Evolutionary conservation across 495 filamentous ascomycete genomes (phyloP), one percentile per base, ranked within the genome.

Genomic region (Tuber aestivum): DNA sequence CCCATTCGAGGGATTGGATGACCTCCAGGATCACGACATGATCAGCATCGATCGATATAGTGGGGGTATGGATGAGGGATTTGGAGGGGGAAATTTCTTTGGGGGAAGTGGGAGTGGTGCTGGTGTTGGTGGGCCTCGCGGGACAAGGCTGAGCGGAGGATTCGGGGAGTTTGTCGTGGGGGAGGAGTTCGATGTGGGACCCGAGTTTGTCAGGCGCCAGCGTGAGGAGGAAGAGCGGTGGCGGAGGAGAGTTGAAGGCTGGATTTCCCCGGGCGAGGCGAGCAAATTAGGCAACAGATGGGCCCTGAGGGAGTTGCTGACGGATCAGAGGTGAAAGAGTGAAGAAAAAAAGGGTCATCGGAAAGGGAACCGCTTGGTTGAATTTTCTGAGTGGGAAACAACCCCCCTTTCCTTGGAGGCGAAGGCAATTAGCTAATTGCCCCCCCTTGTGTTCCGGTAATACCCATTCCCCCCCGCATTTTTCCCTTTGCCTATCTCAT

Each of bases 151-250:
- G 45, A 82, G 77, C 41, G 80, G 80, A 38, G 82, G 78, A 27
- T 81, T 81, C 70, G 82, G 82, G 37, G 82, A 83, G 45, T 83
- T 82, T 37, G 78, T 93, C 41, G 92, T 96, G 40, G 94, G 93
- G 20, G 95, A 99, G 84, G 95, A 98, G 83, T 99, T 98, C 82
- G 95, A 99, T 83, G 92, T 99, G 70, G 95, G 95, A 1, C 96
- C 96, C 8, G 93, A 94, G 84, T 99, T 97, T 82, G 91, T 98
- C 70, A 88, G 90, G 77, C 88, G 93, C 56, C 95, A 97, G 83
- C 85, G 92, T 73, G 94, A 94, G 76, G 95, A 98, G 84, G 95
- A 99, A 85, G 91, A 92, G 72, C 88, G 92, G 78, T 99, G 95
- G 96, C 87, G 91, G 78, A 89, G 90, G 83, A 93, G 93, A 83